phyloP scores from a whole-genome alignment of 441 rosid genomes.

The Pelargonium fulgidum region DNA sequence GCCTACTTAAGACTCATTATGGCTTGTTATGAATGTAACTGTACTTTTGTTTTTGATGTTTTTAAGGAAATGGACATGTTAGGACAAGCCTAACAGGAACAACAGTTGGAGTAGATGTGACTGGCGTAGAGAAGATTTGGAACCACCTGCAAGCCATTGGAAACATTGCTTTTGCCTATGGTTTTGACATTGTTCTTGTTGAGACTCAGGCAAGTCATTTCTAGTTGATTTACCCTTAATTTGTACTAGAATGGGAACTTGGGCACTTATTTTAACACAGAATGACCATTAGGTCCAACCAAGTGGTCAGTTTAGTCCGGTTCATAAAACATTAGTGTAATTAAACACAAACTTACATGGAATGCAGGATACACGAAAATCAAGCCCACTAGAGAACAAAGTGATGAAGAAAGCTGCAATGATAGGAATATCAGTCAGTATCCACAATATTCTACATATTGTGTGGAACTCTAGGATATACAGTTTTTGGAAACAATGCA shows the following conservation, averaged over 20 bases:
- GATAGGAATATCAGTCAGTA: slow-evolving; percentile 28
- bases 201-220: slow-evolving; percentile 59
- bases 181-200: slow-evolving; percentile 43
- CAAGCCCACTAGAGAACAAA: slow-evolving; percentile 50
- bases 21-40: no score
- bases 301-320: neutral
- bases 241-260: no score
- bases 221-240: no score
- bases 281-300: no score
- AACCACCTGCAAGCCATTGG: slow-evolving; percentile 48
- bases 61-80: slow-evolving; percentile 24
- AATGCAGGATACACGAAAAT: slow-evolving; percentile 46
- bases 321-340: neutral
- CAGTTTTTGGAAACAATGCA: slow-evolving; percentile 49
- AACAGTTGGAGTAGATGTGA: slow-evolving; percentile 41
- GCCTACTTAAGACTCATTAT: no score
- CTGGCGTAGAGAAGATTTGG: slow-evolving; percentile 42
- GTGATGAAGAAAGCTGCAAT: slow-evolving; percentile 51
- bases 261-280: no score
- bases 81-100: slow-evolving; percentile 44
- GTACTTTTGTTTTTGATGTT: no score
- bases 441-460: slow-evolving; percentile 48
- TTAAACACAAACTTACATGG: neutral
- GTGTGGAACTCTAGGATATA: slow-evolving; percentile 55
- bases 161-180: slow-evolving; percentile 54